Conservation (phyloP, 2,329 filamentous ascomycete genomes). For the Penicillium sp. region DNA sequence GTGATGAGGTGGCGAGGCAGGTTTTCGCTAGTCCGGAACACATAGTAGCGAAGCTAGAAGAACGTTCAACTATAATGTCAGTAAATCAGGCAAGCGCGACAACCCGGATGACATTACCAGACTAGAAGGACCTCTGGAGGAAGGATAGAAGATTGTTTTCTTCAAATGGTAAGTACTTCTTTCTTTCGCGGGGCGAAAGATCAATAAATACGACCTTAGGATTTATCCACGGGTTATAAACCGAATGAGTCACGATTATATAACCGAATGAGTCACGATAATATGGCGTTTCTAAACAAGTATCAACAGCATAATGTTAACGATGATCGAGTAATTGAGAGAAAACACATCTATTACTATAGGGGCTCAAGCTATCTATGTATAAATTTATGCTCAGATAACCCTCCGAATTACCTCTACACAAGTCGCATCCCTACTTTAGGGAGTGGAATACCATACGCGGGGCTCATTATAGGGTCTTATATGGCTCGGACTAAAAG, state of each 20-base stretch:
- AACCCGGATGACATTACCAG: background rate
- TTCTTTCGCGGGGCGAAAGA: background rate
- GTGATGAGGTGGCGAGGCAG: constrained; percentile 35
- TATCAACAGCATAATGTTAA: too few relatives aligned
- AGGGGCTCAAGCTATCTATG: too few relatives aligned
- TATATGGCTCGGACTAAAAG: too few relatives aligned
- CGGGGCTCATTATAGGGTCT: too few relatives aligned
- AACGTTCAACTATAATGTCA: background rate
- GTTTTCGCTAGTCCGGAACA: constrained; percentile 11
- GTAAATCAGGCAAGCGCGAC: background rate
- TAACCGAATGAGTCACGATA: background rate
- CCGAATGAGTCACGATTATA: background rate
- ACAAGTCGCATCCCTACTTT: too few relatives aligned
- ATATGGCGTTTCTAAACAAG: background rate
- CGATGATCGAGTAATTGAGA: too few relatives aligned
- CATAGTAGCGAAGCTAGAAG: background rate
- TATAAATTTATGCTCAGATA: too few relatives aligned
- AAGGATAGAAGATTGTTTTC: background rate
- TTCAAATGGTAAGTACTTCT: background rate
- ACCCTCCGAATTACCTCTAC: too few relatives aligned
- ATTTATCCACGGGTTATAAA: too few relatives aligned
- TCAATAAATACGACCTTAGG: background rate
- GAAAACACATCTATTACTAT: too few relatives aligned
- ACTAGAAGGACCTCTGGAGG: background rate
- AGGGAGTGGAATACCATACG: too few relatives aligned